phyloP scores from a whole-genome alignment of 371 early-diverging fungal genomes.

The Mycotypha africana region DNA sequence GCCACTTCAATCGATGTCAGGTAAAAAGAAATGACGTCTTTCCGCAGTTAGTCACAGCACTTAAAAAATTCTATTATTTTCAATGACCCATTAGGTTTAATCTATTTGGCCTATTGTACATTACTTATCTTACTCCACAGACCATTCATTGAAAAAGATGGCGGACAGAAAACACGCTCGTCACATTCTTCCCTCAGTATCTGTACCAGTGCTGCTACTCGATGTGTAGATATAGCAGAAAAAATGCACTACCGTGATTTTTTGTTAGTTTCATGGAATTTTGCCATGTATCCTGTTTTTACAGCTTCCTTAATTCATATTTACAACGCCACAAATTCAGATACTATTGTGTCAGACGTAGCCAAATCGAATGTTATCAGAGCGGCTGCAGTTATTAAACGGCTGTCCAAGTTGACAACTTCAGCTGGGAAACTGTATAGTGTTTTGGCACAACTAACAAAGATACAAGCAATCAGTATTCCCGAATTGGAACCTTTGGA shows the following conservation, averaged over 20 bases:
- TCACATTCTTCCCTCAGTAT: slow-evolving; percentile 46
- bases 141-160: slow-evolving; percentile 45
- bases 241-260: slow-evolving; percentile 48
- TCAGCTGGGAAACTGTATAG: slow-evolving; percentile 17
- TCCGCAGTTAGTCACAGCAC: background rate
- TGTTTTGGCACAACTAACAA: slow-evolving; percentile 21
- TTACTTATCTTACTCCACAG: slow-evolving; percentile 51
- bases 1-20: slow-evolving; percentile 39
- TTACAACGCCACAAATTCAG: slow-evolving; percentile 28
- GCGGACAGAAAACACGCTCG: slow-evolving; percentile 17
- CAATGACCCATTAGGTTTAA: slow-evolving; percentile 18
- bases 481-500: too few species aligned
- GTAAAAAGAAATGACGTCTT: slow-evolving; percentile 5
- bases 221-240: slow-evolving; percentile 36
- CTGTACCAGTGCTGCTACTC: slow-evolving; percentile 55
- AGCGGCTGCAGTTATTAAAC: slow-evolving; percentile 21
- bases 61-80: background rate
- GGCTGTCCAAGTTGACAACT: slow-evolving; percentile 24
- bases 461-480: slow-evolving; percentile 20
- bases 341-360: slow-evolving; percentile 24
- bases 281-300: slow-evolving; percentile 48
- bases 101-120: slow-evolving; percentile 48
- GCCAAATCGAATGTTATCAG: slow-evolving; percentile 25
- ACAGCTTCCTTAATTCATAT: slow-evolving; percentile 39
- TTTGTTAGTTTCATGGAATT: slow-evolving; percentile 41